Conservation (phyloP, 2,329 filamentous ascomycete species). For the Neophaeococcomyces mojaviensis region DNA sequence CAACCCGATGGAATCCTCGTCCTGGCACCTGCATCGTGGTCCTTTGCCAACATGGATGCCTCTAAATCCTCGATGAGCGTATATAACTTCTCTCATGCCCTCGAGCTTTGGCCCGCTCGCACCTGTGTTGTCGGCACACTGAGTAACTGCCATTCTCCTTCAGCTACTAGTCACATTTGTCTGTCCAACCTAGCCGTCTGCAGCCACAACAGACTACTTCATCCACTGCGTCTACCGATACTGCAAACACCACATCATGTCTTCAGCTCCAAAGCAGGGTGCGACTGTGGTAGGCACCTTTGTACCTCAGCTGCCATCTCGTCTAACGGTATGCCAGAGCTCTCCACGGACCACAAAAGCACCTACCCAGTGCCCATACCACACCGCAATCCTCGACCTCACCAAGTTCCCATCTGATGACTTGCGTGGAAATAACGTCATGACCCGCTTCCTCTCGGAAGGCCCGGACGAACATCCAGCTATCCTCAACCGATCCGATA, state of each 20-base stretch:
- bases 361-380: conserved; percentile 9
- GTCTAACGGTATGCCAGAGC: neutral
- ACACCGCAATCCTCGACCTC: conserved; percentile 7
- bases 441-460: conserved; percentile 9
- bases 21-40: neutral
- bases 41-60: neutral
- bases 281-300: neutral
- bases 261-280: neutral
- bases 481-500: conserved; percentile 11
- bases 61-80: neutral
- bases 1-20: neutral
- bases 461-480: conserved; percentile 7
- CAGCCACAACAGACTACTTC: neutral
- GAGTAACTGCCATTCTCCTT: too few species aligned
- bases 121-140: too few species aligned
- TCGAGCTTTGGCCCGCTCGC: too few species aligned
- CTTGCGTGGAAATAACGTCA: neutral
- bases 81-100: neutral
- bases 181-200: neutral
- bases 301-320: neutral
- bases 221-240: neutral
- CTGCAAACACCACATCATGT: neutral
- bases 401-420: neutral
- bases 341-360: neutral
- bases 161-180: neutral